phyloP scores from a whole-genome alignment of 2,329 filamentous ascomycete species.

The Sporothrix brunneoviolacea region DNA sequence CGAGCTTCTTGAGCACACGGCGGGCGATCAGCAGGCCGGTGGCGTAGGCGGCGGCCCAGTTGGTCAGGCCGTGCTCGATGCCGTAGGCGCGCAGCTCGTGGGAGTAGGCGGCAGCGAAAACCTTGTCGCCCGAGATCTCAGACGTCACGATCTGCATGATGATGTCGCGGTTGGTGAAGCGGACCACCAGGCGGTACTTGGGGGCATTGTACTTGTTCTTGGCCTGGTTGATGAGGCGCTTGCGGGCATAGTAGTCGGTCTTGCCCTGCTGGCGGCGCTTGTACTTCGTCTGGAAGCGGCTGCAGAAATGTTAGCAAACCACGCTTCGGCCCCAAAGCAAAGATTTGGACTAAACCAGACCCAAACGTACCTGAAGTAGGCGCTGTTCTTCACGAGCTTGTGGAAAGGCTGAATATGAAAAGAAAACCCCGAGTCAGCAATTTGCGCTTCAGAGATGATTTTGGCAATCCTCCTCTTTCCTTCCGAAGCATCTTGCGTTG shows the following conservation, averaged over 20 bases:
- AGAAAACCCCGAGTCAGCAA: slow-evolving; percentile 88
- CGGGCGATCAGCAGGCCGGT: slow-evolving; percentile 95
- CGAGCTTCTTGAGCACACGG: slow-evolving; percentile 94
- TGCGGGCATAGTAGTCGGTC: slow-evolving; percentile 99
- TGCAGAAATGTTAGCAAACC: slow-evolving; percentile 31
- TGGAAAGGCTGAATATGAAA: slow-evolving; percentile 64
- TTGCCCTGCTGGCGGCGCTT: slow-evolving; percentile 92
- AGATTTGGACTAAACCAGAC: no score
- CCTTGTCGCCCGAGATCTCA: slow-evolving; percentile 96
- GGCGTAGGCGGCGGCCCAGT: slow-evolving; percentile 97
- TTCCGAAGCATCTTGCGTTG: slow-evolving; percentile 98
- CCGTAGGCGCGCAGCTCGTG: slow-evolving; percentile 98
- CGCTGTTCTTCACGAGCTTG: slow-evolving; percentile 95
- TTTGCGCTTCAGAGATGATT: slow-evolving; percentile 84
- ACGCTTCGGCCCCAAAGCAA: no score
- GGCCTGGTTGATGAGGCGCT: slow-evolving; percentile 98
- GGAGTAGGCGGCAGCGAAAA: slow-evolving; percentile 84
- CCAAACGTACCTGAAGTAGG: slow-evolving; percentile 85
- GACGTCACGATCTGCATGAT: slow-evolving; percentile 95
- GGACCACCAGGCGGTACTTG: slow-evolving; percentile 99
- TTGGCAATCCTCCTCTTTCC: slow-evolving; percentile 37
- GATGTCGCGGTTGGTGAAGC: slow-evolving; percentile 99
- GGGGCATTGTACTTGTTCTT: slow-evolving; percentile 99
- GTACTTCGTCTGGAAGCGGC: slow-evolving; percentile 99
- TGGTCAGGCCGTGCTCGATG: slow-evolving; percentile 97